phyloP scores from a whole-genome alignment of 2,329 filamentous ascomycete species.

The Tricladium varicosporioides region DNA sequence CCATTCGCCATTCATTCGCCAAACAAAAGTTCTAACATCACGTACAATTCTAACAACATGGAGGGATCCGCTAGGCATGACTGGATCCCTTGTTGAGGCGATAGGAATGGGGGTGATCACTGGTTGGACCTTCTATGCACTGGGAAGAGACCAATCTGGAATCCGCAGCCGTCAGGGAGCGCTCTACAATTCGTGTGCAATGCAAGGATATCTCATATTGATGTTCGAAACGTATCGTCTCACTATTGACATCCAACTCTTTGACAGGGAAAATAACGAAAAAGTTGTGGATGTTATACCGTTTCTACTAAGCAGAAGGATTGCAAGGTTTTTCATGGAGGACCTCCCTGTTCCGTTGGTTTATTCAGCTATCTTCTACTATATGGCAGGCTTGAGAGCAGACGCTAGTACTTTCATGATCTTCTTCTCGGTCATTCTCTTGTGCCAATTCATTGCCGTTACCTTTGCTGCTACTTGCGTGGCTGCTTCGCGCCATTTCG shows the following conservation, averaged over 20 bases:
- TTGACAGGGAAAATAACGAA: conserved; percentile 73
- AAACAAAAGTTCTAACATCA: conserved; percentile 63
- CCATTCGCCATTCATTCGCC: conserved; percentile 57
- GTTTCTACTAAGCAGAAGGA: conserved; percentile 66
- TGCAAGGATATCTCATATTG: conserved; percentile 75
- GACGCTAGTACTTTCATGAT: conserved; percentile 65
- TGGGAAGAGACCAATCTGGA: conserved; percentile 64
- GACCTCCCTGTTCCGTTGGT: conserved; percentile 71
- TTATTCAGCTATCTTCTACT: conserved; percentile 72
- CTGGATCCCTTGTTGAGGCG: conserved; percentile 67
- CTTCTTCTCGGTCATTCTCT: conserved; percentile 66
- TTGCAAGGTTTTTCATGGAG: conserved; percentile 68
- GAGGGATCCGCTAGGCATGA: conserved; percentile 74
- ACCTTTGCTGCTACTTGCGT: conserved; percentile 70
- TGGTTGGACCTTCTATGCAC: conserved; percentile 69
- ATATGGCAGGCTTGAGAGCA: conserved; percentile 71
- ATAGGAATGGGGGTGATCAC: conserved; percentile 68
- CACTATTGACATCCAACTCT: conserved; percentile 71
- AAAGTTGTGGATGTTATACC: conserved; percentile 68
- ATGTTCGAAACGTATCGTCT: conserved; percentile 75
- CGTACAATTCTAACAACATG: conserved; percentile 70
- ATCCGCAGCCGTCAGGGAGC: conserved; percentile 73
- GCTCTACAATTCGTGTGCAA: conserved; percentile 66
- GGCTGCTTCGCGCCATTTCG: conserved; percentile 63
- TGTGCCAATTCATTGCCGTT: conserved; percentile 73